Evolutionary conservation across 2,329 filamentous ascomycete genomes (phyloP).

Genomic region (Alternaria panax): DNA sequence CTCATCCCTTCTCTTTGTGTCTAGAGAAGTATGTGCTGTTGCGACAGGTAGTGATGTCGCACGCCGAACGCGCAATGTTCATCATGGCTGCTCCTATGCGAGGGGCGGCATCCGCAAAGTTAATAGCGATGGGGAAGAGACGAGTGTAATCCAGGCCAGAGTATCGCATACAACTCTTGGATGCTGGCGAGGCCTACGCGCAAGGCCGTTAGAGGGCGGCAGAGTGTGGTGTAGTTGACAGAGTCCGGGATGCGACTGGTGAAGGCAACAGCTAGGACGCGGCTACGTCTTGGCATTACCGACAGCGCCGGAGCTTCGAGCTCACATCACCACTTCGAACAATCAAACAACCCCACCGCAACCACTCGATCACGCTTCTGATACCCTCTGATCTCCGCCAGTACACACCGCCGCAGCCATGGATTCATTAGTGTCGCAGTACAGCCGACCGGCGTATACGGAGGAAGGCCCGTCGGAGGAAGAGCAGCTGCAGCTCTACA

Average conservation of each 20-base stretch:
- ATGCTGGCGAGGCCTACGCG: not conserved
- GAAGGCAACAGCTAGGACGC: slow-evolving; percentile 21
- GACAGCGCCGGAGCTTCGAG: slow-evolving; percentile 20
- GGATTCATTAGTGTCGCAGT: slow-evolving; percentile 92
- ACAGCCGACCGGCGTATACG: slow-evolving; percentile 79
- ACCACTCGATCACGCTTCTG: slow-evolving; percentile 12
- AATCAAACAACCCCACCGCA: slow-evolving; percentile 22
- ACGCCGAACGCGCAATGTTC: not conserved
- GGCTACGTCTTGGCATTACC: slow-evolving; percentile 20
- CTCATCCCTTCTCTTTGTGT: not conserved
- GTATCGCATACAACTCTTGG: not conserved
- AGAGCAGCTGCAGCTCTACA: slow-evolving; percentile 72
- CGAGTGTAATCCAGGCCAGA: not conserved
- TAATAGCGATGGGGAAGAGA: not conserved
- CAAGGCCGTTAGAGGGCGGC: not conserved
- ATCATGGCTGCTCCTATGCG: not conserved
- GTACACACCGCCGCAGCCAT: slow-evolving; percentile 58
- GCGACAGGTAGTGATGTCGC: not conserved
- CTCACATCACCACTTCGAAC: slow-evolving; percentile 31
- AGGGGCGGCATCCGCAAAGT: not conserved
- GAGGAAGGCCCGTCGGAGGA: slow-evolving; percentile 77
- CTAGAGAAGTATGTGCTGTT: not conserved
- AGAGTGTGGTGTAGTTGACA: not conserved
- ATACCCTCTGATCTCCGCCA: slow-evolving; percentile 8
- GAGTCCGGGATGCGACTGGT: not conserved